Conservation (phyloP, 116 monocot genomes). For the Iris pallida region DNA sequence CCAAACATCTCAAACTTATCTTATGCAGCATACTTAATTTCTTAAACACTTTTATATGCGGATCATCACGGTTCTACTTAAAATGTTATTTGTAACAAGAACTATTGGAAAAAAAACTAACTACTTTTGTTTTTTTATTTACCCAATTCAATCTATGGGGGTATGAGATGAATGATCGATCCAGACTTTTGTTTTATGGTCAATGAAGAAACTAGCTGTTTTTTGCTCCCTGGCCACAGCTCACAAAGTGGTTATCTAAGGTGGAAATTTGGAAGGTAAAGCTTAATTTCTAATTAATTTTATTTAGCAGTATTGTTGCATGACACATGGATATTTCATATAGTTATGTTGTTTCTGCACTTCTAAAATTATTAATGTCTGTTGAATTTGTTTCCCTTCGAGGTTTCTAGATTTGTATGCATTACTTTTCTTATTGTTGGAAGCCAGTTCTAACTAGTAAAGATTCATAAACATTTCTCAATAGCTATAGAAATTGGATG, state of each 20-base stretch:
- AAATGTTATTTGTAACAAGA: no score
- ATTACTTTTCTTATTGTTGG: no score
- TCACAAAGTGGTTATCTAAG: slow-evolving; percentile 59
- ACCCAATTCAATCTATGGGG: slow-evolving; percentile 35
- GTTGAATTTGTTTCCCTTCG: no score
- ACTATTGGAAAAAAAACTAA: not conserved
- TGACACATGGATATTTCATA: no score
- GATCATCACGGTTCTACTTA: no score
- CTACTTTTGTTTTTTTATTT: not conserved
- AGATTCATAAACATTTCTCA: slow-evolving; percentile 1
- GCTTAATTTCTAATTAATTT: not conserved
- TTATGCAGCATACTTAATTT: no score
- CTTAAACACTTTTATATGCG: no score
- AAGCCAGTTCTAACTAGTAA: not conserved
- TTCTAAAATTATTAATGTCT: no score
- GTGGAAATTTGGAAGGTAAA: slow-evolving; percentile 74
- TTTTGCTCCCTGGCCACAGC: slow-evolving; percentile 48
- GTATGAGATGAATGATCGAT: slow-evolving; percentile 92
- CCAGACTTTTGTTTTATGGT: slow-evolving; percentile 68
- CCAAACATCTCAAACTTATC: no score
- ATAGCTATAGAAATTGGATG: slow-evolving; percentile 78
- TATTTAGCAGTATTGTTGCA: not conserved
- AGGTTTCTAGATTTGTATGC: no score
- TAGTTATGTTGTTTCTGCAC: no score
- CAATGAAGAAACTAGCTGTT: slow-evolving; percentile 59